Evolutionary conservation across 805 yeast genomes (phyloP).

Genomic region (Torulaspora delbrueckii): DNA sequence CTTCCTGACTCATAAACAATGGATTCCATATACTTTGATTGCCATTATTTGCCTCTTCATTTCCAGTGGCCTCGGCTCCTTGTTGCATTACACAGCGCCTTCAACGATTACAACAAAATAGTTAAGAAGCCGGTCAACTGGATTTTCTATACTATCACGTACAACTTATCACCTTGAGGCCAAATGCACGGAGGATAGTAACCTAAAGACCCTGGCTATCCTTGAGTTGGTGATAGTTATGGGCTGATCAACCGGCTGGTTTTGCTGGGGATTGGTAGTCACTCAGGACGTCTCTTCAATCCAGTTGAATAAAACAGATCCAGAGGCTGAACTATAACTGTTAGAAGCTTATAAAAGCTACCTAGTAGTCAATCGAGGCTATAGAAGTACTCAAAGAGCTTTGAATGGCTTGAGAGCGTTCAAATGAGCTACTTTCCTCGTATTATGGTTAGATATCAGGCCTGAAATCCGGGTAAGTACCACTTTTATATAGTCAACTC

Average conservation of each 20-base stretch:
- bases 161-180: not conserved
- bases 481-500: not conserved
- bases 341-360: not conserved
- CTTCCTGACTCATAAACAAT: slow-evolving; percentile 9
- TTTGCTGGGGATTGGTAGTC: slow-evolving; percentile 1
- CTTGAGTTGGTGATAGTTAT: not conserved
- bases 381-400: too few relatives aligned
- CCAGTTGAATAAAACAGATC: not conserved
- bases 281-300: not conserved
- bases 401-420: too few relatives aligned
- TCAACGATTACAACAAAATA: not conserved
- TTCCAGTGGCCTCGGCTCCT: slow-evolving; percentile 1
- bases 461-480: not conserved
- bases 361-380: too few relatives aligned
- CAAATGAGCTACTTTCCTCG: too few relatives aligned
- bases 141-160: not conserved
- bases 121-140: not conserved
- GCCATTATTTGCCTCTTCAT: slow-evolving; percentile 3
- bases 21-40: slow-evolving; percentile 20
- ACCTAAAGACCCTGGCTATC: not conserved
- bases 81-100: slow-evolving; percentile 3
- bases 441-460: not conserved
- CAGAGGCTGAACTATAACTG: not conserved
- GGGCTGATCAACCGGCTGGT: not conserved
- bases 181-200: not conserved